A percentile compares a stretch with the other conserved stretches of the same genome.
Conservation (phyloP, 1,139 yeast species). For the Taphrina wiesneri region DNA sequence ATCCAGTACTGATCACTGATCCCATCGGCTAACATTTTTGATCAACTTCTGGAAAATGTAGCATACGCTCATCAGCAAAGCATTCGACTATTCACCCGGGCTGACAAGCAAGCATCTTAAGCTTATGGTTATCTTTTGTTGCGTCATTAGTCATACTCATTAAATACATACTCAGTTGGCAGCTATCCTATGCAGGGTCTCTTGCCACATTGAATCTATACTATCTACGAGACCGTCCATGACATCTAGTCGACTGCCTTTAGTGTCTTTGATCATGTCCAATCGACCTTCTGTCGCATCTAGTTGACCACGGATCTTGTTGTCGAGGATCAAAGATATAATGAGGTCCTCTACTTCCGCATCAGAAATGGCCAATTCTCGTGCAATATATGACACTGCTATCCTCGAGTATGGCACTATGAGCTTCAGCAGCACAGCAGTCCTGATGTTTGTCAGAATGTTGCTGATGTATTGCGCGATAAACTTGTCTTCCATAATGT, state of each 20-base stretch:
- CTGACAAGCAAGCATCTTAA: background rate
- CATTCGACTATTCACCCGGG: no score
- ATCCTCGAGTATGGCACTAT: conserved; percentile 50
- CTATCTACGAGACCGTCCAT: background rate
- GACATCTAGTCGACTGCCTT: conserved; percentile 7
- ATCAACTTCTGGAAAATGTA: no score
- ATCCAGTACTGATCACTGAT: background rate
- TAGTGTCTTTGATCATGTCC: conserved; percentile 24
- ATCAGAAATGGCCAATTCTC: conserved; percentile 41
- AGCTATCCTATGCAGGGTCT: conserved; percentile 7
- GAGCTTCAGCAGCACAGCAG: conserved; percentile 47
- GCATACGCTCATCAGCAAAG: no score
- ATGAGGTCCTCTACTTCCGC: conserved; percentile 49
- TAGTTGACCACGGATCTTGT: conserved; percentile 43
- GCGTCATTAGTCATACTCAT: background rate
- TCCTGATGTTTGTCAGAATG: conserved; percentile 45
- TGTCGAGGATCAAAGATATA: conserved; percentile 53
- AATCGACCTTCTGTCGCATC: conserved; percentile 35
- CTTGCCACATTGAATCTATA: conserved; percentile 15
- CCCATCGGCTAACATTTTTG: background rate
- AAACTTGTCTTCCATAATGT: conserved; percentile 42
- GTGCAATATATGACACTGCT: conserved; percentile 45
- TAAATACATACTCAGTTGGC: background rate
- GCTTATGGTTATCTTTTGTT: background rate
- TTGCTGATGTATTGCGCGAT: conserved; percentile 41